A percentile compares a stretch with the other conserved stretches of the same genome.
Conservation (phyloP, 1,139 yeast species). For the Protomyces arabidopsidicola region DNA sequence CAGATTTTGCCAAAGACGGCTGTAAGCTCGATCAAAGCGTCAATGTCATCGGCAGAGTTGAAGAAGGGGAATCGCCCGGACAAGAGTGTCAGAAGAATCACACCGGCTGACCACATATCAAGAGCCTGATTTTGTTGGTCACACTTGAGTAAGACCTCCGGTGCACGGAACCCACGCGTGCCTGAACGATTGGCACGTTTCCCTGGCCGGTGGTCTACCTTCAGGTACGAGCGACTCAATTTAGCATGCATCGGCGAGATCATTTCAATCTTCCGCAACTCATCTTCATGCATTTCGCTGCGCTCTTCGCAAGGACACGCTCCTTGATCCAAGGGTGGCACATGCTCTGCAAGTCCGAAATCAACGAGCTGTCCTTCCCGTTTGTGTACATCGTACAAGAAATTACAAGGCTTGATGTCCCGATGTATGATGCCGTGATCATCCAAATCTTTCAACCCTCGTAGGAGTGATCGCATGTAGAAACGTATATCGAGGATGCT, state of each 20-base stretch:
- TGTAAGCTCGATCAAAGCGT: slow-evolving; percentile 80
- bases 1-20: slow-evolving; percentile 74
- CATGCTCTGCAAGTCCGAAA: slow-evolving; percentile 77
- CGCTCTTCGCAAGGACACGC: slow-evolving; percentile 30
- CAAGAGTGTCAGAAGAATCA: slow-evolving; percentile 68
- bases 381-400: slow-evolving; percentile 68
- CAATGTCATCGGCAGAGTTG: slow-evolving; percentile 85
- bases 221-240: slow-evolving; percentile 63
- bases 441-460: slow-evolving; percentile 72
- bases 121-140: slow-evolving; percentile 71
- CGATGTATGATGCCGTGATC: slow-evolving; percentile 73
- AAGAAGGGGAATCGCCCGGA: slow-evolving; percentile 77
- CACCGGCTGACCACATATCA: slow-evolving; percentile 92
- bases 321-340: too few species aligned
- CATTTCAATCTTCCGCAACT: slow-evolving; percentile 1
- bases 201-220: slow-evolving; percentile 75
- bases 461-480: slow-evolving; percentile 73
- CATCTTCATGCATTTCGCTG: slow-evolving; percentile 22
- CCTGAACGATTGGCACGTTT: slow-evolving; percentile 97
- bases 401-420: slow-evolving; percentile 79
- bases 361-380: slow-evolving; percentile 84
- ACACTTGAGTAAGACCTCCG: slow-evolving; percentile 86
- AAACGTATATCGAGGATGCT: slow-evolving; percentile 73
- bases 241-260: slow-evolving; percentile 15
- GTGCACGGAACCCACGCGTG: slow-evolving; percentile 93